Conservation (phyloP, 805 yeast genomes). For the Metschnikowia cubensis region DNA sequence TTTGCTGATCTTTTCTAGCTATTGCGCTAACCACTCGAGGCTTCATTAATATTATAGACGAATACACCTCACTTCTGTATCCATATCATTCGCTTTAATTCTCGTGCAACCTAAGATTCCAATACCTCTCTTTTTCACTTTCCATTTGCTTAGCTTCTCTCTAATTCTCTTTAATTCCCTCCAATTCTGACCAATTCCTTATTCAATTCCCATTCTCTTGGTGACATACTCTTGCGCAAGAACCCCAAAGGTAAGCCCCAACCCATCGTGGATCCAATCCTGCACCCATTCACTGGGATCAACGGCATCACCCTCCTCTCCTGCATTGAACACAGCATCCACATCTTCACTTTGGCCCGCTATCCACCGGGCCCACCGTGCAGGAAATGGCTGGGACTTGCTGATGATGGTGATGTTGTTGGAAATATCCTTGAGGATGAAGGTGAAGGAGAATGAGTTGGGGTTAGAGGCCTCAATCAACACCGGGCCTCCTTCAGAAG, state of each 20-base stretch:
- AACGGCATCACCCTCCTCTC: conserved; percentile 22
- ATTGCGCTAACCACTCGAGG: not conserved
- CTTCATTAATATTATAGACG: conserved; percentile 1
- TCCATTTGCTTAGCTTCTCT: not conserved
- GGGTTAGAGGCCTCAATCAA: conserved; percentile 45
- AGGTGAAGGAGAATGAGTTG: conserved; percentile 67
- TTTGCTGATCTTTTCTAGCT: conserved; percentile 41
- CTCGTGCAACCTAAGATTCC: too few species aligned
- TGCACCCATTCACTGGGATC: conserved; percentile 44
- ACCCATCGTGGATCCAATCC: conserved; percentile 51
- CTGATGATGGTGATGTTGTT: conserved; percentile 71
- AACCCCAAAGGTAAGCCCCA: conserved; percentile 76
- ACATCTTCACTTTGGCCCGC: conserved; percentile 39
- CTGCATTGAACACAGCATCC: conserved; percentile 19
- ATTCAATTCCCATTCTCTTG: conserved; percentile 70
- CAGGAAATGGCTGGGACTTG: conserved; percentile 86
- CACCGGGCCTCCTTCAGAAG: conserved; percentile 15
- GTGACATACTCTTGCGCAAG: conserved; percentile 89
- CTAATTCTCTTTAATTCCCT: not conserved
- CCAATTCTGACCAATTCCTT: too few species aligned
- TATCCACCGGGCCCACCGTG: conserved; percentile 93
- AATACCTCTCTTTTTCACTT: not conserved
- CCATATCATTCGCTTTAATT: too few species aligned
- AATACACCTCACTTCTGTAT: not conserved
- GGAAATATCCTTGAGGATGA: conserved; percentile 72